These are phyloP conservation scores for Pseudocercospora ulei DNA, from an alignment of 2,329 filamentous ascomycete genomes.

Conservation along the genomic window DNA sequence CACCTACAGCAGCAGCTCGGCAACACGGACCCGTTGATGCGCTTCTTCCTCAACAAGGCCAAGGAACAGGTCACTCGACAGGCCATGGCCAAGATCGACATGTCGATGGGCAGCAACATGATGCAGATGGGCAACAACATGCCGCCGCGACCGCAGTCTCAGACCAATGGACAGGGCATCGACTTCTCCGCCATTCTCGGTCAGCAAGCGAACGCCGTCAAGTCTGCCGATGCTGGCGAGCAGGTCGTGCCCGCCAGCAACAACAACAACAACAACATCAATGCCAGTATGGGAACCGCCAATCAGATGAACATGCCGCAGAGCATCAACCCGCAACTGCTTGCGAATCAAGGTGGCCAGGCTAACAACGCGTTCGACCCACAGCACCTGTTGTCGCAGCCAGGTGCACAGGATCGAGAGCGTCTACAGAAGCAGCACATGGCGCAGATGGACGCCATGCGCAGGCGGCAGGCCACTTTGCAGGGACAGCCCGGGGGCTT, in stretches of 20 bases:
- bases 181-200: conserved; percentile 50
- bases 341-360: conserved; percentile 26
- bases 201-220: conserved; percentile 53
- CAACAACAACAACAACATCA: conserved; percentile 36
- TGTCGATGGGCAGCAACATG: conserved; percentile 34
- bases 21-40: conserved; percentile 25
- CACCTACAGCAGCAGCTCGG: conserved; percentile 8
- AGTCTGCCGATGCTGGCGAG: conserved; percentile 52
- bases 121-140: conserved; percentile 32
- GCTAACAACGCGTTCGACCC: conserved; percentile 24
- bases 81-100: conserved; percentile 12
- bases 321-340: conserved; percentile 34
- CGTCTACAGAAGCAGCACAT: conserved; percentile 36
- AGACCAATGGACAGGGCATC: conserved; percentile 29
- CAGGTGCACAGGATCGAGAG: conserved; percentile 37
- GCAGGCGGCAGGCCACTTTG: conserved; percentile 39
- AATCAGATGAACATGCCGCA: conserved; percentile 26
- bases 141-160: conserved; percentile 35
- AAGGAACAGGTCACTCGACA: conserved; percentile 12
- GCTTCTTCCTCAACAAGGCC: conserved; percentile 20
- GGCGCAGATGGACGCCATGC: conserved; percentile 36
- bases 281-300: conserved; percentile 29
- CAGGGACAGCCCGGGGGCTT: conserved; percentile 42
- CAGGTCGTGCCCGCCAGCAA: conserved; percentile 56
- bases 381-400: conserved; percentile 35